Conservation (phyloP, 495 filamentous ascomycete species). For the Pyronema omphalodes region DNA sequence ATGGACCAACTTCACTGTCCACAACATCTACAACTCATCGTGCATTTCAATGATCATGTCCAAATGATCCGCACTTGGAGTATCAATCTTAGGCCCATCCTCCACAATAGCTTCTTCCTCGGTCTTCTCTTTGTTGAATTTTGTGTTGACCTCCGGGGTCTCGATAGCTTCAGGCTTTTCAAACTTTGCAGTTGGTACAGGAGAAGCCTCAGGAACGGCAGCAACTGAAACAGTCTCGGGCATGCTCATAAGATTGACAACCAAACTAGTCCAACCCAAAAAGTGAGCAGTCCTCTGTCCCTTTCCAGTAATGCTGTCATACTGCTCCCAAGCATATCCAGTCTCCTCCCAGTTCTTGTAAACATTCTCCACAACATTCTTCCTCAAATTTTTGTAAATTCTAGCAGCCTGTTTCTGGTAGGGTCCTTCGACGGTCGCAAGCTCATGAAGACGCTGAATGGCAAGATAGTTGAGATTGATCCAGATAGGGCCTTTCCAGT, state of each 20-base stretch:
- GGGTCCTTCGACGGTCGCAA: constrained; percentile 41
- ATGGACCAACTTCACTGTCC: too few species aligned
- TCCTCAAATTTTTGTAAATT: constrained; percentile 58
- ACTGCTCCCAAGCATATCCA: constrained; percentile 98
- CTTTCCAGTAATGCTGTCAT: constrained; percentile 77
- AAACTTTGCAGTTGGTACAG: neutral
- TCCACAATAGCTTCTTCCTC: too few species aligned
- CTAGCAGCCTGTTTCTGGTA: constrained; percentile 49
- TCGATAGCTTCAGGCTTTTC: neutral
- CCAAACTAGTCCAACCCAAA: constrained; percentile 92
- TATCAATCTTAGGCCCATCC: too few species aligned
- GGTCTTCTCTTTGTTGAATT: too few species aligned
- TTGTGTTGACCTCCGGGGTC: neutral
- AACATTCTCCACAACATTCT: constrained; percentile 76
- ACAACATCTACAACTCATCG: too few species aligned
- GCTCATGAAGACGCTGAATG: constrained; percentile 48
- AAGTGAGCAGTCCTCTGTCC: constrained; percentile 96
- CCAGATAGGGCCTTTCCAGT: constrained; percentile 93
- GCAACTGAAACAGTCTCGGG: constrained; percentile 30
- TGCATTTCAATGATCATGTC: too few species aligned
- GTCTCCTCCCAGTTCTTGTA: constrained; percentile 75
- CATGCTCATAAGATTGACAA: constrained; percentile 96
- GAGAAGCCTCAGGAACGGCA: constrained; percentile 5
- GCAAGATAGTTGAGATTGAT: constrained; percentile 94
- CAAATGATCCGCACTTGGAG: too few species aligned